Evolutionary conservation across 2,329 filamentous ascomycete species (phyloP).

Genomic region (Pyricularia grisea): DNA sequence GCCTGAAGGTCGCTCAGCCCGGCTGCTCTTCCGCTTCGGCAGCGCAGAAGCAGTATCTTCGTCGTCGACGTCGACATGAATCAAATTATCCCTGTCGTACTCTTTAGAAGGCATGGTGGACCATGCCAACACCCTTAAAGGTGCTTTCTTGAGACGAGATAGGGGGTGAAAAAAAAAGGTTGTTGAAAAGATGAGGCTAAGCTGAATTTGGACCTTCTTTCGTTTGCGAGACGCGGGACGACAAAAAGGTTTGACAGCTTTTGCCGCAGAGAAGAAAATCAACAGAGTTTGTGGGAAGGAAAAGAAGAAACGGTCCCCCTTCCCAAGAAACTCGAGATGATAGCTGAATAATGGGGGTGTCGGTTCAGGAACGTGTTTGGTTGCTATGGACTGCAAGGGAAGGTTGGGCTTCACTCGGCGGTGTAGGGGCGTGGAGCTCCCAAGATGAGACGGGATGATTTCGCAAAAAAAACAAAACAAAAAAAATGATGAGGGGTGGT

Average conservation of each 20-base stretch:
- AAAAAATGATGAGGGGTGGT: not conserved
- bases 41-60: conserved; percentile 29
- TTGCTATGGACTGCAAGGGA: not conserved
- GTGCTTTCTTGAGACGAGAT: not conserved
- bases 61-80: conserved; percentile 23
- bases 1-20: conserved; percentile 14
- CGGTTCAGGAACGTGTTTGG: not conserved
- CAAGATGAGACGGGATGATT: not conserved
- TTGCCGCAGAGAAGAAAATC: not conserved
- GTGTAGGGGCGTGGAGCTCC: not conserved
- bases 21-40: conserved; percentile 15
- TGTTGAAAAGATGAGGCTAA: not conserved
- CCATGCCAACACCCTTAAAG: conserved; percentile 12
- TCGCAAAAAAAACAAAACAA: not conserved
- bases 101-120: conserved; percentile 17
- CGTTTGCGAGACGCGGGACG: not conserved
- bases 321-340: not conserved
- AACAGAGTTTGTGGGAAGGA: not conserved
- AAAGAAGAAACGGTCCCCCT: not conserved
- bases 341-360: not conserved
- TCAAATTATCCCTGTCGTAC: conserved; percentile 11
- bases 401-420: not conserved
- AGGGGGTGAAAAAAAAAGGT: not conserved
- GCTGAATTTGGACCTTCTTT: not conserved
- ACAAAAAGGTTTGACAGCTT: not conserved